These are phyloP conservation scores for Eucalyptus leucophloia DNA, from an alignment of 345 rosid genomes.

Conservation along the genomic window DNA sequence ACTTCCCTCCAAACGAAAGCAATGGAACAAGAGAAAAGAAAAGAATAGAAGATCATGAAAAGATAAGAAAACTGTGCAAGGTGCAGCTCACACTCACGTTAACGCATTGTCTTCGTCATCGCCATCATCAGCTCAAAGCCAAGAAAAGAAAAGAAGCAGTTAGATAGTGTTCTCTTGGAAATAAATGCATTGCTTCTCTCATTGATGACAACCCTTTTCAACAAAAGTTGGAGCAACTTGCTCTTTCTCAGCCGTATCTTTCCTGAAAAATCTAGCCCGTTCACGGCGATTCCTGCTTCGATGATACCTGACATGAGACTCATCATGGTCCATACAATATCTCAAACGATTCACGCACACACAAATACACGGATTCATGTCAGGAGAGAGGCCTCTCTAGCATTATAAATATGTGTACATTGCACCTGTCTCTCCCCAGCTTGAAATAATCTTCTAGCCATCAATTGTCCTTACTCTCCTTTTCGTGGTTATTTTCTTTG, in stretches of 20 bases:
- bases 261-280: constrained; percentile 19
- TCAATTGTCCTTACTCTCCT: neutral
- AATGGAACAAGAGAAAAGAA: neutral
- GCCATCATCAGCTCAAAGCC: neutral
- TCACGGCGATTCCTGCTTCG: constrained; percentile 4
- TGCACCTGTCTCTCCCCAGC: neutral
- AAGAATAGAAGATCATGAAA: neutral
- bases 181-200: neutral
- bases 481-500: neutral
- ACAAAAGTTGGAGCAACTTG: neutral
- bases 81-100: neutral
- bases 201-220: neutral
- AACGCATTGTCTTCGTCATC: neutral
- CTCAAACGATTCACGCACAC: neutral
- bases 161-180: neutral
- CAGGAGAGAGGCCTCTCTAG: neutral
- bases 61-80: neutral
- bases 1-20: neutral
- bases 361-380: neutral
- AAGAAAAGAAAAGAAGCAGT: neutral
- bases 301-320: constrained; percentile 19
- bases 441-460: constrained; percentile 1
- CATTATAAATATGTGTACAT: neutral
- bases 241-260: neutral
- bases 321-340: constrained; percentile 22